Evolutionary conservation across 495 filamentous ascomycete species (phyloP).

Genomic region (Chaetomium fimeti): DNA sequence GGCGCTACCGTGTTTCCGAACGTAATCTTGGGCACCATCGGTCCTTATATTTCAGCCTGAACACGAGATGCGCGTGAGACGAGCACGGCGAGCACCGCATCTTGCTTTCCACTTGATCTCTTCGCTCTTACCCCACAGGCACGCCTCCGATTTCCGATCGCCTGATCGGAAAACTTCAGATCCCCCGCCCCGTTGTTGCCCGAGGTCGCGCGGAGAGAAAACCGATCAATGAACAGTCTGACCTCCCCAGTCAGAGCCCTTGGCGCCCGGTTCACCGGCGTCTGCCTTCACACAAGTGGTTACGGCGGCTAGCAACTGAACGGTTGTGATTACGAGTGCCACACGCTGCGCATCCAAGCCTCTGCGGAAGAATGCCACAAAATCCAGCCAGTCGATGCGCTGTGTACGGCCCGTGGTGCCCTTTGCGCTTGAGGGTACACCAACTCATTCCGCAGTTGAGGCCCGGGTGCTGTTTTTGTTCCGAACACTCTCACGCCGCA

Average conservation of each 20-base stretch:
- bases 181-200: conserved; percentile 16
- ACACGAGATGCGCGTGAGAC: conserved; percentile 21
- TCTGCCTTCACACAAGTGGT: not conserved
- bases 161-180: conserved; percentile 30
- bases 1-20: conserved; percentile 14
- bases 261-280: not conserved
- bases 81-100: conserved; percentile 2
- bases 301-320: not conserved
- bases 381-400: not conserved
- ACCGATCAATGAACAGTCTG: not conserved
- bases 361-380: not conserved
- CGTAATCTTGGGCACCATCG: conserved; percentile 24
- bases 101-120: conserved; percentile 9
- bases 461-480: not conserved
- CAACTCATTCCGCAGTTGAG: not conserved
- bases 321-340: too few species aligned
- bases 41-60: conserved; percentile 23
- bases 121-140: conserved; percentile 12
- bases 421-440: not conserved
- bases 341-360: not conserved
- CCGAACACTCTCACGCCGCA: not conserved
- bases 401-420: not conserved
- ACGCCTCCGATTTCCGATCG: conserved; percentile 29
- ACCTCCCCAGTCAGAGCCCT: too few species aligned
- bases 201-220: not conserved